phyloP scores from a whole-genome alignment of 2,329 filamentous ascomycete species.

The Neodidymelliopsis sp. region DNA sequence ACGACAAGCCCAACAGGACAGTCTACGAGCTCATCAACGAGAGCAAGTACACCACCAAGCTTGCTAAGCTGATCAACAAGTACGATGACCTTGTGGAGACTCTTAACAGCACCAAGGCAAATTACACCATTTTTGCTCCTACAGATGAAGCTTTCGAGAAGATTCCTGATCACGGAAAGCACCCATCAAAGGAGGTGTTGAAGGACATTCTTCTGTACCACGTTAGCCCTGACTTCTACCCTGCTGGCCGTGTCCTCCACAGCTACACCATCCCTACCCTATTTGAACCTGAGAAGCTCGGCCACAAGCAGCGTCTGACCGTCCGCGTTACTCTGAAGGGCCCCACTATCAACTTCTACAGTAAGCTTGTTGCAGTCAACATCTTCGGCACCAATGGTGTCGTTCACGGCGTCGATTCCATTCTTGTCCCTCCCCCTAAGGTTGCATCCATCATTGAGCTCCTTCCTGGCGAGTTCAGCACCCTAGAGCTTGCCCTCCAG shows the following conservation, averaged over 20 bases:
- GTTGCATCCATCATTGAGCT: constrained; percentile 69
- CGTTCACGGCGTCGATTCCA: constrained; percentile 76
- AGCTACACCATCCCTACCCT: constrained; percentile 78
- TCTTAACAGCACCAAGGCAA: constrained; percentile 76
- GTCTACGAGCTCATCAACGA: constrained; percentile 81
- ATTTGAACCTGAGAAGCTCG: constrained; percentile 64
- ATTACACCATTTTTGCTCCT: constrained; percentile 84
- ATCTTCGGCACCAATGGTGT: constrained; percentile 80
- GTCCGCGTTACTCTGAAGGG: constrained; percentile 69
- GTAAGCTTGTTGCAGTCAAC: constrained; percentile 72
- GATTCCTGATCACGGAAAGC: constrained; percentile 62
- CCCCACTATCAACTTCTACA: constrained; percentile 78
- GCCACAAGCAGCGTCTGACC: constrained; percentile 72
- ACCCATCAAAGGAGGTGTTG: constrained; percentile 74
- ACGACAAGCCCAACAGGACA: constrained; percentile 68
- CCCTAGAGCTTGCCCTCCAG: constrained; percentile 74
- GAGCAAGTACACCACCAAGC: constrained; percentile 78
- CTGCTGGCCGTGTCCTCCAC: constrained; percentile 69
- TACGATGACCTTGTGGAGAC: constrained; percentile 74
- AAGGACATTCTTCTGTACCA: constrained; percentile 78
- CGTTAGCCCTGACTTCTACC: constrained; percentile 71
- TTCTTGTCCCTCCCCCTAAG: constrained; percentile 78
- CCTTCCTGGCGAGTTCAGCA: constrained; percentile 77
- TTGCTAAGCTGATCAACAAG: constrained; percentile 77
- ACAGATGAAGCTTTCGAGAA: constrained; percentile 77